Evolutionary conservation across 2,329 filamentous ascomycete species (phyloP), one percentile per base, ranked within the genome.

Genomic region (Xylogone sp.): DNA sequence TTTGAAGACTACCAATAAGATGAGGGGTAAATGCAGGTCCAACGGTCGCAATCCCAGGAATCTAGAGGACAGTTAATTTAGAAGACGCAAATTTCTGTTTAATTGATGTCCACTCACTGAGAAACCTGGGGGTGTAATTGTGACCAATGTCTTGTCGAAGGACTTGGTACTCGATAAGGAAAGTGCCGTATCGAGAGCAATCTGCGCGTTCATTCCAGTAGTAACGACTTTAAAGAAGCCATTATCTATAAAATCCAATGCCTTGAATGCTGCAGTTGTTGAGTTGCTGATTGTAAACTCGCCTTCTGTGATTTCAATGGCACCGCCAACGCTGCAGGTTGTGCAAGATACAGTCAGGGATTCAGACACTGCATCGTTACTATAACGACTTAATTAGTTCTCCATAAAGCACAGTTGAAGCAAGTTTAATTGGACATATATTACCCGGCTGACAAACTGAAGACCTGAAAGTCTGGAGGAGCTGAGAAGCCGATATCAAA

Each of bases 171-270:
- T 34, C 1, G 47, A 31, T 13, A 55, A 21, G 4, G 21, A 29
- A 7, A 55, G 24, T 8, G 9, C 45, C 13, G 48, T 45, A 34
- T 55, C 50, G 3, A 55, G 20, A 8, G 34, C 50, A 27, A 55
- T 21, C 24, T 50, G 47, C 2, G 53, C 53, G 24, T 42, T 46
- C 50, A 55, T 45, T 27, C 52, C 50, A 19, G 52, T 53, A 8
- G 50, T 48, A 3, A 51, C 48, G n/a, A 44, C 48, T 22, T 46
- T 46, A 20, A 55, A 47, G 21, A 53, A 55, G 9, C 53, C 53
- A 22, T 42, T 45, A 1, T 50, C 19, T 19, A 51, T 34, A 22
- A 55, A 55, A 34, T 53, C 50, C 7, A 53, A 16, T 2, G 47
- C 45, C 29, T 53, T 31, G 20, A 22, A 31, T 6, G 50, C 4